These are phyloP conservation scores for Ephemerocybe angulata DNA, from an alignment of 768 basidiomycete genomes.

Conservation along the genomic window DNA sequence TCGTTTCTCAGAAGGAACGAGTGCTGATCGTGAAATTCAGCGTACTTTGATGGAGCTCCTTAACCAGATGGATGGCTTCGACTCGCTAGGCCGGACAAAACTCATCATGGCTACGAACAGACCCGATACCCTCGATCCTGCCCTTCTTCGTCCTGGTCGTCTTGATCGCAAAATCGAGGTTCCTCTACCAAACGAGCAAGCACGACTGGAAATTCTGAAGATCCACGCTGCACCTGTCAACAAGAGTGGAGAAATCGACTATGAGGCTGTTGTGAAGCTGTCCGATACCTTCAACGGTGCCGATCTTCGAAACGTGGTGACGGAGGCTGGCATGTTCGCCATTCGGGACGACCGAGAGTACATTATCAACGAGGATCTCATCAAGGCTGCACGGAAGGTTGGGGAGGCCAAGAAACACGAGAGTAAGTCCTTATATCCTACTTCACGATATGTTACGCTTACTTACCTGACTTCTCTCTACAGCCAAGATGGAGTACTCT, in stretches of 20 bases:
- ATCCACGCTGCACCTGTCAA: slow-evolving; percentile 94
- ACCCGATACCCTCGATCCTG: slow-evolving; percentile 96
- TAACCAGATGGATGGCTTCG: slow-evolving; percentile 99
- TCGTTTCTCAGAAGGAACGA: slow-evolving; percentile 88
- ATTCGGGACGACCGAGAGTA: slow-evolving; percentile 94
- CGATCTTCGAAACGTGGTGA: slow-evolving; percentile 91
- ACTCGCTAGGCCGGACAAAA: slow-evolving; percentile 91
- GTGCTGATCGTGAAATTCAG: slow-evolving; percentile 98
- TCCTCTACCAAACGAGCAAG: slow-evolving; percentile 95
- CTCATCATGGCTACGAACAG: slow-evolving; percentile 99
- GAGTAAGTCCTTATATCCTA: slow-evolving; percentile 69
- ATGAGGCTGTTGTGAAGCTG: slow-evolving; percentile 97
- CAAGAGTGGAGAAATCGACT: slow-evolving; percentile 94
- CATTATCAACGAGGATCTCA: slow-evolving; percentile 90
- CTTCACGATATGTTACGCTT: not conserved
- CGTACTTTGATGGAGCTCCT: slow-evolving; percentile 97
- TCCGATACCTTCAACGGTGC: slow-evolving; percentile 96
- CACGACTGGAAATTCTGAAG: slow-evolving; percentile 93
- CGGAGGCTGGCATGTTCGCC: slow-evolving; percentile 97
- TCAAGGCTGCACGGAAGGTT: slow-evolving; percentile 94
- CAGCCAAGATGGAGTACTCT: slow-evolving; percentile 56
- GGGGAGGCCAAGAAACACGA: slow-evolving; percentile 98
- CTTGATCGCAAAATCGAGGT: slow-evolving; percentile 98
- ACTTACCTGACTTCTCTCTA: slow-evolving; percentile 6
- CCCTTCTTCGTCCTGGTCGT: slow-evolving; percentile 91